Base-by-base conservation (phyloP, 192 early-diverging fungal species). In the Allomyces macrogynus region DNA sequence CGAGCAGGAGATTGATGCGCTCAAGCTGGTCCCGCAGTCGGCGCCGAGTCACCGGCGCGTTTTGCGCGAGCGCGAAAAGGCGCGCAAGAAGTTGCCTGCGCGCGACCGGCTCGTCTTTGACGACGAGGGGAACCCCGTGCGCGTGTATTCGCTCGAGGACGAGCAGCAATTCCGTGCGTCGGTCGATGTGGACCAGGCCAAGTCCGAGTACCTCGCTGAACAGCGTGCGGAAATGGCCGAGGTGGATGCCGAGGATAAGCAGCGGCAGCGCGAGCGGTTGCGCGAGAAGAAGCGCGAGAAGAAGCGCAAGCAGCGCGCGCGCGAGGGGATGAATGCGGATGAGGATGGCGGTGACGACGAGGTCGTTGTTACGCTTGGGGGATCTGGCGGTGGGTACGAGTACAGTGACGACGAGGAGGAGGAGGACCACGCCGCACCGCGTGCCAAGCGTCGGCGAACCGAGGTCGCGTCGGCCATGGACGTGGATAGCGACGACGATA, bases 71-170 rank as follows among this genome's bases (percentile, higher is more conserved):
- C 81, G 76, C 68, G 76, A 90, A 60, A 91, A 93, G 72, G 73
- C 77, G 40, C 69, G 85, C 72, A 88, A 92, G 73, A 82, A 82
- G 65, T 72, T 77, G 61, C 80, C 84, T 27, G 81, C 77, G 61
- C 80, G 83, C 69, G 75, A 86, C 49, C 89, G 87, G 69, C 64
- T 94, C 10, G 69, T 91, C 54, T 99, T 95, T 76, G 91, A 97
- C 77, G 95, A 99, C 66, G 92, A 95, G 7, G 95, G 95, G 62
- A 83, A 86, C 25, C 85, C 85, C 42, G 73, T 71, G 16, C 79
- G 84, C 65, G 66, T 86, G 12, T 91, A 92, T 65, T 81, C 87
- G 73, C 73, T 99, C 63, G 78, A 93, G 73, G 78, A 84, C 61
- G 86, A 95, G 64, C 80, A 78, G 32, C 83, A 83, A 23, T 97